phyloP scores from a whole-genome alignment of 441 rosid genomes.

The Manihot esculenta region DNA sequence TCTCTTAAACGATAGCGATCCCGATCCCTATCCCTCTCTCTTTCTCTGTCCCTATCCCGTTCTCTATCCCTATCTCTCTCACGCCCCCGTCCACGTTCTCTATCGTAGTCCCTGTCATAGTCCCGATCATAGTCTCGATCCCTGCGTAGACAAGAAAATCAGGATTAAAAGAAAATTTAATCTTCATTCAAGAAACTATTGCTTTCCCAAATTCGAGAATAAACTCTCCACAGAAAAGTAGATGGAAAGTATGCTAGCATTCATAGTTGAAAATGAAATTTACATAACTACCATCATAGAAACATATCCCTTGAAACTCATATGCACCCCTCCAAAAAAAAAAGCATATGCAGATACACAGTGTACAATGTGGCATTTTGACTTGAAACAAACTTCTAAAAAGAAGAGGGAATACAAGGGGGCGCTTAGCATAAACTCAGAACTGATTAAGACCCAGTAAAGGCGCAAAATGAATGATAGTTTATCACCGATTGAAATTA shows the following conservation, averaged over 20 bases:
- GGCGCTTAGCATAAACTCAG: background rate
- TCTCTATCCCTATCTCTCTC: slow-evolving; percentile 48
- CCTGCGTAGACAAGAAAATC: slow-evolving; percentile 26
- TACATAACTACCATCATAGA: background rate
- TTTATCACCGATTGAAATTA: background rate
- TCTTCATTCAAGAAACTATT: background rate
- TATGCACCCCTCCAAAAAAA: too few species aligned
- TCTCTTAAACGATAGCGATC: slow-evolving; percentile 54
- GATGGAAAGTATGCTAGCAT: background rate
- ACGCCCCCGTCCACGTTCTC: slow-evolving; percentile 42
- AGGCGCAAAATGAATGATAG: background rate
- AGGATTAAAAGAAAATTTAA: background rate
- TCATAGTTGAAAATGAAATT: background rate
- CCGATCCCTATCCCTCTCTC: slow-evolving; percentile 49
- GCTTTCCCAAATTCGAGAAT: background rate
- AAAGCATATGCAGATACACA: background rate
- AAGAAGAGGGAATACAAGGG: background rate
- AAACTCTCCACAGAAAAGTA: background rate
- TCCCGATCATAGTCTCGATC: slow-evolving; percentile 35
- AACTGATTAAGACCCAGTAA: too few species aligned
- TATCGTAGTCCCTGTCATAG: slow-evolving; percentile 58
- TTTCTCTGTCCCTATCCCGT: slow-evolving; percentile 45
- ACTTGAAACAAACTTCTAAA: background rate
- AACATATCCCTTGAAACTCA: background rate
- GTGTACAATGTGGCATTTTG: background rate